Evolutionary conservation across 1,284 basidiomycete genomes (phyloP), one percentile per base, ranked within the genome.

Genomic region (Cutaneotrichosporon daszewskae): DNA sequence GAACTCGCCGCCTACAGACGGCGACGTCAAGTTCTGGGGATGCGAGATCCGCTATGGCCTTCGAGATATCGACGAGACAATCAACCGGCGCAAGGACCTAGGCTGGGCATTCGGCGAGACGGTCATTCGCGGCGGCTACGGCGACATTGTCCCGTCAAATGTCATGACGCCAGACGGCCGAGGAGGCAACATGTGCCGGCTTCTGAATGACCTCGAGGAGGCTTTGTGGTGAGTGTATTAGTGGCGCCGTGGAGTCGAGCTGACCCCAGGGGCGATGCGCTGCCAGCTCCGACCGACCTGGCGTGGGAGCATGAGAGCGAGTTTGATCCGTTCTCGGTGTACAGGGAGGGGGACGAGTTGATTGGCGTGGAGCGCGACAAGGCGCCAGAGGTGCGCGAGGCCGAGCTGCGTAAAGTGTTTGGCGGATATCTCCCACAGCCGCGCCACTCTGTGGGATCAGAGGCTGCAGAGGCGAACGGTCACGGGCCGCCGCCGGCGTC

Each of bases 131-230:
- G 66, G 64, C 3, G 24, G 43, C 27, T 68, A 68, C 36, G 66
- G 54, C 11, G 50, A 58, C 11, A 57, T 63, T 10, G 36, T 48
- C 10, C 38, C 47, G 17, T 44, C 47, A 4, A 68, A 64, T 39
- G 60, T 63, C 1, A 32, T 64, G 9, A 53, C 53, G 0, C 6
- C 12, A 1, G 52, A 55, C 17, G 58, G 57, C 3, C 33, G 49
- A 23, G 62, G 54, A 1, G 63, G 58, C 4, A 61, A 60, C 47
- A 50, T 65, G 25, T 50, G 58, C 1, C 45, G 66, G 16, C 38
- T 69, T 16, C 48, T 69, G 22, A 64, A 66, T 34, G 66, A 69
- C 51, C 55, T 69, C 9, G 66, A 69, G 37, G 65, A 67, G 45
- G 62, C 58, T 1, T 32, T 67, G 5, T 69, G 66, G 66, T 64